Percentiles rank a stretch among this genome's conserved stretches.
These are phyloP conservation scores for Gossypium davidsonii DNA, from an alignment of 441 rosid genomes.

Conservation along the genomic window DNA sequence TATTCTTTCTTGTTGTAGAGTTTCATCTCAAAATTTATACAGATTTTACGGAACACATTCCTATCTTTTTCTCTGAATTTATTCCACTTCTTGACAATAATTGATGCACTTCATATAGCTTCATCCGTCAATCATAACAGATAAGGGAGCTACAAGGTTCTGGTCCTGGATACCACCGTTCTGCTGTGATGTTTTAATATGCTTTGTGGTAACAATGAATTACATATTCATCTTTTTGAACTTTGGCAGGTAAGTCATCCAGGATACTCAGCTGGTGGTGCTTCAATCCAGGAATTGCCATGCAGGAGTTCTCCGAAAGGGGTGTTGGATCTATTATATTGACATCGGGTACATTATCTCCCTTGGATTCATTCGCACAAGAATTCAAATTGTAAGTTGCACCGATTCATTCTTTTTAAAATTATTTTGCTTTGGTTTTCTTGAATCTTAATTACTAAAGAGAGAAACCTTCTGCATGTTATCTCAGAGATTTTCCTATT, in stretches of 20 bases:
- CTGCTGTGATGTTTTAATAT: neutral
- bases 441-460: constrained; percentile 21
- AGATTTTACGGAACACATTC: neutral
- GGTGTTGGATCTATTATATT: constrained; percentile 82
- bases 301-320: constrained; percentile 68
- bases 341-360: constrained; percentile 96
- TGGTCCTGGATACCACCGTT: neutral
- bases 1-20: neutral
- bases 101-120: neutral
- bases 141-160: neutral
- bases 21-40: neutral
- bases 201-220: neutral
- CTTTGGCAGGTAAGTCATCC: constrained; percentile 64
- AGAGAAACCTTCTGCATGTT: constrained; percentile 16
- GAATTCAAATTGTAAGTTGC: constrained; percentile 79
- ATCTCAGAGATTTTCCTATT: constrained; percentile 76
- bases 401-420: constrained; percentile 15
- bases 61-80: constrained; percentile 8
- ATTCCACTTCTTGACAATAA: neutral
- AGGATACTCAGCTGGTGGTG: constrained; percentile 99
- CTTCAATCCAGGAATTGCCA: constrained; percentile 94
- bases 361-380: constrained; percentile 84
- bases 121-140: neutral
- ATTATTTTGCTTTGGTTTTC: constrained; percentile 16
- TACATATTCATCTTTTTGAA: constrained; percentile 6